Base-by-base conservation (phyloP, 1,284 basidiomycete genomes). In the Ceraceosorus guamensis region DNA sequence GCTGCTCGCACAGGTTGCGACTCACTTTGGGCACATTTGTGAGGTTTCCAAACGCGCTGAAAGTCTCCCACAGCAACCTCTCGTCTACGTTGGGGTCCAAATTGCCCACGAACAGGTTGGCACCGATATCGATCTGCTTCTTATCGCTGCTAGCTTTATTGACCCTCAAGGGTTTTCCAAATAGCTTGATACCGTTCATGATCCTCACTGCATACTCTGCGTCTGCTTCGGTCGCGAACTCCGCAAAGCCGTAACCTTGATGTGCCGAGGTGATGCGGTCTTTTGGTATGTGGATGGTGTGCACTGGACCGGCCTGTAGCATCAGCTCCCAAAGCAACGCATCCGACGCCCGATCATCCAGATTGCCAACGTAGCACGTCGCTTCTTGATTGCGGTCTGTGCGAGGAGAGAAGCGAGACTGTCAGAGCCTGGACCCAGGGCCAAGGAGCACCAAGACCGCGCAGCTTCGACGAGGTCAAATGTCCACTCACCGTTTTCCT, bases 151-250 rank as follows among this genome's bases (percentile, higher is more conserved):
- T 75, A 64, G 88, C 89, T 85, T 95, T 96, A 82, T 96, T 96
- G 67, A 98, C 92, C 66, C 93, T 83, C 61, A 98, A 95, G 35
- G 93, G 93, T 76, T 97, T 97, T 45, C 95, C 93, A 83, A 89
- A 98, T 51, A 98, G 80, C 79, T 98, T 98, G 77, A 98, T 96
- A 80, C 97, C 93, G 78, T 98, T 97, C 91, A 98, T 93, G 71
- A 97, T 96, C 81, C 95, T 95, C 82, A 91, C 95, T 60, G 91
- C 93, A 77, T 98, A 98, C 79, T 98, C 92, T 66, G 93, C 91
- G 79, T 97, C 95, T 76, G 91, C 89, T 79, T 97, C 92, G 43
- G 91, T 91, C 77, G 92, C 81, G 78, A 97, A 97, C 81, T 98
- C 93, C 82, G 93, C 96, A 79, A 98, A 98, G 49, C 92, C 93